phyloP scores from a whole-genome alignment of 2,329 filamentous ascomycete genomes.

The Raffaelea arxii region DNA sequence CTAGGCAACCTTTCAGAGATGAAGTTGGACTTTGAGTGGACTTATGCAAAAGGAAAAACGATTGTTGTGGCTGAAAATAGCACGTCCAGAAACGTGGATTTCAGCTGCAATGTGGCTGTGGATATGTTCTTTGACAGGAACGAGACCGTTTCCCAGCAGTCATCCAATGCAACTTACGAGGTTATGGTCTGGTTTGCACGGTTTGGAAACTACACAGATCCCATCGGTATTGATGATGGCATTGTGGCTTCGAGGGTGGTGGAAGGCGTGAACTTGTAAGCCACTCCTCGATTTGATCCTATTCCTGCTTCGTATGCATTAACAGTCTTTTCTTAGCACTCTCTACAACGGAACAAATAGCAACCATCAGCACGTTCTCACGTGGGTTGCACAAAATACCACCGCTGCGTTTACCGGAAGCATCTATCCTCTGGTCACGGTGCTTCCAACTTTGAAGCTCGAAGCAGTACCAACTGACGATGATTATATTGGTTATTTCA shows the following conservation, averaged over 20 bases:
- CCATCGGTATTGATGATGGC: conserved; percentile 27
- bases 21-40: conserved; percentile 36
- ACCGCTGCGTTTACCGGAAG: conserved; percentile 35
- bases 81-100: conserved; percentile 12
- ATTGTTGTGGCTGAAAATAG: neutral
- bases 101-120: conserved; percentile 45
- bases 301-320: neutral
- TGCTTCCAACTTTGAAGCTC: conserved; percentile 24
- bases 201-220: conserved; percentile 3
- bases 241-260: conserved; percentile 24
- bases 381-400: conserved; percentile 32
- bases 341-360: conserved; percentile 33
- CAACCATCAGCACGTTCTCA: conserved; percentile 34
- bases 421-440: conserved; percentile 32
- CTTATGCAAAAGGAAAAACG: conserved; percentile 19
- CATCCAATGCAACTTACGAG: conserved; percentile 4
- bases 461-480: conserved; percentile 23
- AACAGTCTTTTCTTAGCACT: conserved; percentile 13
- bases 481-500: conserved; percentile 42
- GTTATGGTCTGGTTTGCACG: conserved; percentile 8
- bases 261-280: conserved; percentile 27
- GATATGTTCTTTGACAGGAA: conserved; percentile 48
- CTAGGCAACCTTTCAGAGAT: conserved; percentile 29
- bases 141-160: conserved; percentile 5
- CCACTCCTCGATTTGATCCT: neutral